Percentiles rank a stretch among this genome's conserved stretches.
Conservation (phyloP, 164 flowering plant species). For the Stephania japonica region DNA sequence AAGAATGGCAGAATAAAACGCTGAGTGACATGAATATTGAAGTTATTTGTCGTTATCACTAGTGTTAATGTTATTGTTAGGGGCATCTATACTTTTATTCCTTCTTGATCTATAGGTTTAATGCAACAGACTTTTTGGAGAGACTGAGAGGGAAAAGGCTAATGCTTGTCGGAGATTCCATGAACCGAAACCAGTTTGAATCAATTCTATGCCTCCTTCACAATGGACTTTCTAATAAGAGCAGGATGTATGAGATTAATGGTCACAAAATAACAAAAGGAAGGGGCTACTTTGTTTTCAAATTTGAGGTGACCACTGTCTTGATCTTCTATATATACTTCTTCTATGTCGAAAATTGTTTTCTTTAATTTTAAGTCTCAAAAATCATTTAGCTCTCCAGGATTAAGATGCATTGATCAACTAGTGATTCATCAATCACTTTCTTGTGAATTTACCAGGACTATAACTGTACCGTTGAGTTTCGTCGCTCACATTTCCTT, state of each 20-base stretch:
- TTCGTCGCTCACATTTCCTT: constrained; percentile 89
- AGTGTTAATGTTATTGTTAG: too few relatives aligned
- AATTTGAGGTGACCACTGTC: constrained; percentile 47
- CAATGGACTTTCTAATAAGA: constrained; percentile 63
- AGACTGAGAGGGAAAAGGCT: constrained; percentile 82
- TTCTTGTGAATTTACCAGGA: constrained; percentile 42
- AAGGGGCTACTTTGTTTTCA: constrained; percentile 78
- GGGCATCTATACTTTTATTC: too few relatives aligned
- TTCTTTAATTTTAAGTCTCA: neutral
- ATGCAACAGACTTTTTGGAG: constrained; percentile 79
- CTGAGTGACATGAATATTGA: neutral
- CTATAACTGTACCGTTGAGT: constrained; percentile 72
- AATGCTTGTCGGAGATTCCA: constrained; percentile 91
- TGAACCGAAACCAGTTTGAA: constrained; percentile 96
- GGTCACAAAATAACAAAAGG: constrained; percentile 87
- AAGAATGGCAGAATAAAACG: neutral
- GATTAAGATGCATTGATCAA: neutral
- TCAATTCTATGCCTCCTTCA: constrained; percentile 81
- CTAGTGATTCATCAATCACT: neutral
- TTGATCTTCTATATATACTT: neutral
- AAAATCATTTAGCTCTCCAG: neutral
- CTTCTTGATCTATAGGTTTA: constrained; percentile 51
- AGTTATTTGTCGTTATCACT: neutral
- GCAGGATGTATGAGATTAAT: constrained; percentile 71
- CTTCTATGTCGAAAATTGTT: neutral